These are phyloP conservation scores for Camellia oleifera DNA, from an alignment of 179 eudicot species.

Conservation along the genomic window DNA sequence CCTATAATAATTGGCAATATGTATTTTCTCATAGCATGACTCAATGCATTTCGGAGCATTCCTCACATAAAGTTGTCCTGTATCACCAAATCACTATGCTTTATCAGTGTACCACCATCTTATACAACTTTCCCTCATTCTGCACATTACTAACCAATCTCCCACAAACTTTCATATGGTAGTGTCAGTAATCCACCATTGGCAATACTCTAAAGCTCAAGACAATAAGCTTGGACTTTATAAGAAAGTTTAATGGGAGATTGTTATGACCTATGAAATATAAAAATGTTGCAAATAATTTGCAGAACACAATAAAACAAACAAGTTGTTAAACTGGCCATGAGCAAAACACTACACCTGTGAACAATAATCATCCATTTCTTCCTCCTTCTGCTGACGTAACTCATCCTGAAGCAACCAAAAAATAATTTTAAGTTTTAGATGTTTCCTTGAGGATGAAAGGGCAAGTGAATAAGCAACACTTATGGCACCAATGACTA, in stretches of 20 bases:
- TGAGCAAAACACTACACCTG: conserved; percentile 39
- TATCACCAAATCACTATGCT: too few relatives aligned
- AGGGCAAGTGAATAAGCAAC: conserved; percentile 1
- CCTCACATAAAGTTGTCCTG: too few relatives aligned
- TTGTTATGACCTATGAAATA: background rate
- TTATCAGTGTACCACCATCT: background rate
- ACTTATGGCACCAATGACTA: background rate
- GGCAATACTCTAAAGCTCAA: background rate
- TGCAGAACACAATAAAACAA: background rate
- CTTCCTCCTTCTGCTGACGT: conserved; percentile 93
- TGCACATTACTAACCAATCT: background rate
- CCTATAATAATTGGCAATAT: too few relatives aligned
- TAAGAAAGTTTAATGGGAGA: too few relatives aligned
- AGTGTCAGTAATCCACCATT: background rate
- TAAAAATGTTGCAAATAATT: background rate
- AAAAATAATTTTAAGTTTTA: background rate
- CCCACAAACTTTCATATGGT: background rate
- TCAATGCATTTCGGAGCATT: too few relatives aligned
- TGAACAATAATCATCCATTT: conserved; percentile 98
- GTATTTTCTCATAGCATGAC: too few relatives aligned
- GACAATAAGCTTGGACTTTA: too few relatives aligned
- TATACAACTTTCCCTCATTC: background rate
- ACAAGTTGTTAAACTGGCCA: conserved; percentile 6
- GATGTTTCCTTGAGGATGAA: background rate
- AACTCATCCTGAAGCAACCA: conserved; percentile 72